Conservation (phyloP, 2,329 filamentous ascomycete genomes). For the Immersiporthe knoxdaviesiana region DNA sequence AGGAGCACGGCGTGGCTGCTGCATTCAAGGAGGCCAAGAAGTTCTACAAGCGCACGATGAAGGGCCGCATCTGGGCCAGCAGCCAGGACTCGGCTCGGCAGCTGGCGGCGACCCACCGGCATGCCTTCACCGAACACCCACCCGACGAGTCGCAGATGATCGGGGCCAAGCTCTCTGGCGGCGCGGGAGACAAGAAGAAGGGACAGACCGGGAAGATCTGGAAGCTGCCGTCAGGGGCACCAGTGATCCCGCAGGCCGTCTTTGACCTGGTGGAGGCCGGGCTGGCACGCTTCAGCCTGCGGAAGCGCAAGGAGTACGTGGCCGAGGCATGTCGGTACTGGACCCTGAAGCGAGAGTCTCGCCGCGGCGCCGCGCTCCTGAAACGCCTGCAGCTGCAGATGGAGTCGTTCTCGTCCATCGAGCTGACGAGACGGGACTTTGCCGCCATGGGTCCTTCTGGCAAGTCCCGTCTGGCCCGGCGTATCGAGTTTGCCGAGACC, state of each 20-base stretch:
- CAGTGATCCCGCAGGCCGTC: conserved; percentile 87
- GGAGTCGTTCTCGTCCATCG: conserved; percentile 96
- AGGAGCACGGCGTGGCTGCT: conserved; percentile 80
- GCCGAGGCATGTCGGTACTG: conserved; percentile 95
- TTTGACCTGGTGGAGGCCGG: conserved; percentile 85
- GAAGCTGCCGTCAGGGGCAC: conserved; percentile 92
- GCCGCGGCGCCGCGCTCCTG: conserved; percentile 85
- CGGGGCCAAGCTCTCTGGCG: conserved; percentile 77
- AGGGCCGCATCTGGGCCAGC: conserved; percentile 87
- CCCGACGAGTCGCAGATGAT: conserved; percentile 83
- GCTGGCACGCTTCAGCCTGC: conserved; percentile 75
- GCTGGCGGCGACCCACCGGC: conserved; percentile 72
- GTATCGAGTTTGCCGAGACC: conserved; percentile 84
- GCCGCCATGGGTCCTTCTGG: conserved; percentile 90
- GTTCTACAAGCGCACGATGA: conserved; percentile 89
- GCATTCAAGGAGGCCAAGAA: conserved; percentile 83
- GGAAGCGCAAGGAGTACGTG: conserved; percentile 89
- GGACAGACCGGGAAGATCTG: conserved; percentile 74
- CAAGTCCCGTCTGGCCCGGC: conserved; percentile 73
- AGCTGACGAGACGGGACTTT: conserved; percentile 93
- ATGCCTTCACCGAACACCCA: conserved; percentile 68
- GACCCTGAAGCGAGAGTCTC: conserved; percentile 93
- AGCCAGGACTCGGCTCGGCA: conserved; percentile 82
- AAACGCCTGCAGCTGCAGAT: conserved; percentile 93
- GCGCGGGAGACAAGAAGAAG: conserved; percentile 72